Evolutionary conservation across 495 filamentous ascomycete genomes (phyloP).

Genomic region (Aeminium ludgeri): DNA sequence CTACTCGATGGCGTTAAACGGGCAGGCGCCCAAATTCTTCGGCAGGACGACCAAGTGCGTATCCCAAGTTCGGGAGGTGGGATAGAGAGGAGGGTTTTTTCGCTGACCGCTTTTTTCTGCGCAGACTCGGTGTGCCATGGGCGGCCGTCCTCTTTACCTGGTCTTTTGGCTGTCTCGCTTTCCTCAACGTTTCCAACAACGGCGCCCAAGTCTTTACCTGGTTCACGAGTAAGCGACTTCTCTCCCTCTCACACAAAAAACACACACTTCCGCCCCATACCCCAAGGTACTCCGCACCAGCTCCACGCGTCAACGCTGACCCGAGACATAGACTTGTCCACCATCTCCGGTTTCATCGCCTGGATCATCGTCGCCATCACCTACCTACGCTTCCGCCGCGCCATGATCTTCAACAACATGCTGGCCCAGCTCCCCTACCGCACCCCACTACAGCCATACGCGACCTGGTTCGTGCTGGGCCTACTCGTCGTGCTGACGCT

Average conservation of each 20-base stretch:
- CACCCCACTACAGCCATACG: conserved; percentile 16
- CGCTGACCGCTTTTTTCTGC: too few relatives aligned
- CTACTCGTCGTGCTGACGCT: conserved; percentile 18
- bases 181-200: conserved; percentile 42
- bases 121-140: conserved; percentile 52
- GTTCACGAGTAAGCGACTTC: too few relatives aligned
- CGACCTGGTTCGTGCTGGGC: conserved; percentile 6
- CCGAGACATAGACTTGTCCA: too few relatives aligned
- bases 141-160: conserved; percentile 39
- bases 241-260: conserved; percentile 20
- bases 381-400: conserved; percentile 31
- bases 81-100: too few relatives aligned
- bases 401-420: conserved; percentile 27
- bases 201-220: conserved; percentile 24
- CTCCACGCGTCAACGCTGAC: too few relatives aligned
- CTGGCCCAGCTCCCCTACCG: conserved; percentile 16
- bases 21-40: conserved; percentile 47
- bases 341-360: conserved; percentile 22
- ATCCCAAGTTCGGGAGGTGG: too few relatives aligned
- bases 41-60: conserved; percentile 33
- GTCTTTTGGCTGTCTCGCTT: conserved; percentile 28
- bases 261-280: too few relatives aligned
- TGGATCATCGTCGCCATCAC: conserved; percentile 22
- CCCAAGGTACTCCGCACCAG: too few relatives aligned
- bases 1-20: conserved; percentile 46